Evolutionary conservation across 2,329 filamentous ascomycete genomes (phyloP), one percentile per base, ranked within the genome.

Genomic region (Hymenoscyphus salicellus): DNA sequence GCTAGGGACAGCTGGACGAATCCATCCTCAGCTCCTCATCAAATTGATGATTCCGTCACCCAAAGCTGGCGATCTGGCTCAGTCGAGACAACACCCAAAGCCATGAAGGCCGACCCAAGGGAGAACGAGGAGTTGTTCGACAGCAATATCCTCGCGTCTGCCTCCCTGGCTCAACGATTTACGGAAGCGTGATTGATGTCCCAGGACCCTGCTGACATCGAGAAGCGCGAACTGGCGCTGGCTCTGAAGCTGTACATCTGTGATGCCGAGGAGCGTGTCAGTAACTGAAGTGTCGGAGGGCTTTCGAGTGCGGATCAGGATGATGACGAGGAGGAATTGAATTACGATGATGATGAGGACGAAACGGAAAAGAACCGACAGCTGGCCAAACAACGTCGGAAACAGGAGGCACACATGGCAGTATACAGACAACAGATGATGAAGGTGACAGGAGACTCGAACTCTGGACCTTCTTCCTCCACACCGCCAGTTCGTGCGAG

Each of bases 371-470:
- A 90, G 73, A 86, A 87, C 32, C 89, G 83, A 74, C 84, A 91
- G 74, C 83, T 89, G 57, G 86, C 89, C 20, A 90, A 88, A 75
- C 91, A 95, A 75, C 84, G 93, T 68, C 86, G 88, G 72, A 95
- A 93, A 80, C 93, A 97, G 75, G 92, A 96, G 77, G 93, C 93
- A 14, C 92, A 95, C 75, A 89, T 97, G 81, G 85, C 92, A 1
- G 89, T 96, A 1, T 96, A 96, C 76, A 86, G 93, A 64, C 93
- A 97, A 76, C 91, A 95, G 77, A 97, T 96, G 93, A 96, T 94
- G 90, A 96, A 96, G 78, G 90, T 95, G 33, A 96, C 92, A 0
- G 93, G 93, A 58, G 91, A 94, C 71, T 79, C 20, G 3, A 52
- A 7, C 20, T 23, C 46, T 52, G 46, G 46, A 26, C 46, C 86